Evolutionary conservation across 805 yeast species (phyloP), one percentile per base, ranked within the genome.

Genomic region (Starmerella sirachaensis): DNA sequence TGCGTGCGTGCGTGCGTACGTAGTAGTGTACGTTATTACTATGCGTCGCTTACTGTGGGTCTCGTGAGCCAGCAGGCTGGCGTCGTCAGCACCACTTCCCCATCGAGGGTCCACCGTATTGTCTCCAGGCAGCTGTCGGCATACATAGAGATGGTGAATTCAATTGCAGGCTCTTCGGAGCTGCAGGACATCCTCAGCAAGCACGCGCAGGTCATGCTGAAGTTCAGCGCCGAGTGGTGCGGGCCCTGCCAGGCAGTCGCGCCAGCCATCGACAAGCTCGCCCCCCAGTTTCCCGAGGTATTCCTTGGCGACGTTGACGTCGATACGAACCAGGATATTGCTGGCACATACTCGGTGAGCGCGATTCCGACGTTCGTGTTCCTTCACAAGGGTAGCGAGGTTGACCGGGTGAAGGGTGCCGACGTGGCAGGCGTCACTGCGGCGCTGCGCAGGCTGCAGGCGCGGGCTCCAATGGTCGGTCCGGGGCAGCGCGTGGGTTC

Each of bases 241-340:
- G 94, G 94, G 50, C 97, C 98, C 40, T 91, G 98, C 69, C 83
- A 84, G 69, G 82, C 82, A 76, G 79, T 91, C 64, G 86, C 95
- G 39, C 98, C 98, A 53, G 64, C 80, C 64, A 67, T 88, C 51
- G 94, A 86, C 59, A 78, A 79, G 61, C 78, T 86, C 56, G 66
- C 85, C 29, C 60, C 62, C 32, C 70, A 72, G 57, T 54, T 42
- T 52, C 45, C 54, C 27, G 55, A 54, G 31, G 83, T 79, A 46
- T 70, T 66, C 49, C 83, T 86, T 68, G 72, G 72, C 69, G 85
- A 86, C 68, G 75, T 91, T 33, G 97, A 91, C 57, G 93, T 86
- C 46, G 98, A 91, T 57, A 74, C 75, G 60, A 65, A 78, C 45
- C 72, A 70, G 36, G 61, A 69, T 20, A 72, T 72, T 16, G 76